Evolutionary conservation across 208 protist genomes (phyloP).

Genomic region (Wallacemonas sp.): DNA sequence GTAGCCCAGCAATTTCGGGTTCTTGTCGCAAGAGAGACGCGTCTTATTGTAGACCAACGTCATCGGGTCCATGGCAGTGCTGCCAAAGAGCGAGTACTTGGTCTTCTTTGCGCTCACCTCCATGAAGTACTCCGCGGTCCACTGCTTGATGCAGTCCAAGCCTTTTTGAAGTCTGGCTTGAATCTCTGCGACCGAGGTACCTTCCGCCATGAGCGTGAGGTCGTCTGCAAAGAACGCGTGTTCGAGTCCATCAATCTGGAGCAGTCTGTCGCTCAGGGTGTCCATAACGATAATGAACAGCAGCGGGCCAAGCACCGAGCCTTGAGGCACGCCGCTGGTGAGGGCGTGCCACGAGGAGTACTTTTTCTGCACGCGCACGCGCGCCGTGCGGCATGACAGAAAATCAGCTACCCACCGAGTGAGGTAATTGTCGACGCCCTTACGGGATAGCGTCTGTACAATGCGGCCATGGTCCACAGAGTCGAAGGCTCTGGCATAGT

Average conservation of each 20-base stretch:
- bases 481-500: constrained; percentile 38
- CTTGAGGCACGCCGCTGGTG: constrained; percentile 34
- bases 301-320: constrained; percentile 28
- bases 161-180: not conserved
- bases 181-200: not conserved
- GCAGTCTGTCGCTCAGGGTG: constrained; percentile 24
- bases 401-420: constrained; percentile 27
- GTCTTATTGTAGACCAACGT: too few relatives aligned
- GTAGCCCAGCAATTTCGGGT: not conserved
- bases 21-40: too few relatives aligned
- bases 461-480: constrained; percentile 37
- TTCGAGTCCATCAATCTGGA: constrained; percentile 2
- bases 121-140: constrained; percentile 3
- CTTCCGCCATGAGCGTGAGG: constrained; percentile 20
- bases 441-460: constrained; percentile 3
- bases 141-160: not conserved
- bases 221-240: constrained; percentile 39
- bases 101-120: constrained; percentile 15
- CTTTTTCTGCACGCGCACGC: constrained; percentile 21
- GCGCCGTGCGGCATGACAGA: not conserved
- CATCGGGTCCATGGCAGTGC: too few relatives aligned
- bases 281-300: constrained; percentile 37
- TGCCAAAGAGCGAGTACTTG: constrained; percentile 6
- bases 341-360: not conserved
- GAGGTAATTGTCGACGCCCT: constrained; percentile 10